A percentile compares a stretch with the other conserved stretches of the same genome.
Conservation (phyloP, 768 basidiomycete species). For the Suillus variegatus region DNA sequence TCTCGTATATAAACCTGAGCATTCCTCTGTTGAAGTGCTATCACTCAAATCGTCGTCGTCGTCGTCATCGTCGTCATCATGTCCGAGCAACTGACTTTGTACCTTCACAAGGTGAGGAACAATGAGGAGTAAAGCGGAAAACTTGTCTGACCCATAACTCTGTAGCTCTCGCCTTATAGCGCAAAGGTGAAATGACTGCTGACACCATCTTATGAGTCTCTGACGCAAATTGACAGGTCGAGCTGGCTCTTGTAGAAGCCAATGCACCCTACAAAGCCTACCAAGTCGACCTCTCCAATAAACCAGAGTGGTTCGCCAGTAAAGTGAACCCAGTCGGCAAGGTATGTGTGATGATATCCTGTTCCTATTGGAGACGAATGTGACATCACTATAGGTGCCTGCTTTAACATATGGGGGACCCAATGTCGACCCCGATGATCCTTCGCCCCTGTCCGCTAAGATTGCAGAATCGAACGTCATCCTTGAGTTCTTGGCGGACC, state of each 20-base stretch:
- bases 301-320: constrained; percentile 61
- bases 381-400: constrained; percentile 42
- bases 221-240: constrained; percentile 35
- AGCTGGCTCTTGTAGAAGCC: constrained; percentile 57
- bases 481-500: constrained; percentile 62
- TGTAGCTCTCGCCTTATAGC: constrained; percentile 55
- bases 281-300: constrained; percentile 59
- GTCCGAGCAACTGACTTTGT: constrained; percentile 40
- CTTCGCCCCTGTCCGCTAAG: constrained; percentile 55
- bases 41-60: neutral
- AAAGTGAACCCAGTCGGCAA: constrained; percentile 65
- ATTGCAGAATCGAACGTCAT: constrained; percentile 62
- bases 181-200: constrained; percentile 42
- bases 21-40: neutral
- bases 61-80: constrained; percentile 1
- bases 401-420: constrained; percentile 62
- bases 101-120: constrained; percentile 41
- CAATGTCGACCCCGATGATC: constrained; percentile 48
- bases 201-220: neutral
- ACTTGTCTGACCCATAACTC: neutral
- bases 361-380: neutral
- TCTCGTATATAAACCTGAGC: neutral
- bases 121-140: neutral
- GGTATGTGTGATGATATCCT: constrained; percentile 32
- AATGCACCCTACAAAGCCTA: constrained; percentile 47